Evolutionary conservation across 257 asterid species (phyloP), one percentile per base, ranked within the genome.

Genomic region (Orobanche coerulescens): DNA sequence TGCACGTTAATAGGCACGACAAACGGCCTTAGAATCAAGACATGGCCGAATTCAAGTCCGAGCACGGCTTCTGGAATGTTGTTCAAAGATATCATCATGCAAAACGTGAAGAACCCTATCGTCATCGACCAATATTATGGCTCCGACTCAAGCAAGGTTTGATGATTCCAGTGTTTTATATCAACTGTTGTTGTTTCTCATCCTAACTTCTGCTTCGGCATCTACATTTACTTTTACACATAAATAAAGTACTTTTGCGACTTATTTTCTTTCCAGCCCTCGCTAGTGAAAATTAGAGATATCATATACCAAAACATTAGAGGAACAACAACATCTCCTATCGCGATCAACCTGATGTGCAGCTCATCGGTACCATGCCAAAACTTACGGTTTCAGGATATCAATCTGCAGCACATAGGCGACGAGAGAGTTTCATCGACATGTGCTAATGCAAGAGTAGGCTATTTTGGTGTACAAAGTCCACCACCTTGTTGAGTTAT

Each of bases 1-100:
- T 71, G 84, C 63, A 82, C 90, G 0, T 74, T 85, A 33, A 14
- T 49, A 4, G 81, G 86, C 0, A 85, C 94, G 0, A 75, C 81
- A 31, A 82, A 85, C 56, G 94, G 94, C 6, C 7, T 85, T 11
- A 61, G 91, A 61, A 85, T 85, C 64, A 85, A 85, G 62, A 85
- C 94, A 14, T 82, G 66, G 43, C 56, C 76, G 47, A 76, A 66
- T n/a, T 79, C 81, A 23, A 69, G 23, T 51, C 77, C 84, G 0
- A 82, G 86, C 65, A 65, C 30, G 19, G 94, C 86, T 50, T 43
- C 75, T 0, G 86, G 84, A 20, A 28, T 85, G 68, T 44, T 76
- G 7, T 85, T 80, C 75, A 12, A 46, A n/a, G 81, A 82, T 19
- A 73, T 85, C 7, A 46, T 75, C 12, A 73, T 85, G 88, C 49